Conservation (phyloP, 2,329 filamentous ascomycete species). For the Phialemoniopsis sp. region DNA sequence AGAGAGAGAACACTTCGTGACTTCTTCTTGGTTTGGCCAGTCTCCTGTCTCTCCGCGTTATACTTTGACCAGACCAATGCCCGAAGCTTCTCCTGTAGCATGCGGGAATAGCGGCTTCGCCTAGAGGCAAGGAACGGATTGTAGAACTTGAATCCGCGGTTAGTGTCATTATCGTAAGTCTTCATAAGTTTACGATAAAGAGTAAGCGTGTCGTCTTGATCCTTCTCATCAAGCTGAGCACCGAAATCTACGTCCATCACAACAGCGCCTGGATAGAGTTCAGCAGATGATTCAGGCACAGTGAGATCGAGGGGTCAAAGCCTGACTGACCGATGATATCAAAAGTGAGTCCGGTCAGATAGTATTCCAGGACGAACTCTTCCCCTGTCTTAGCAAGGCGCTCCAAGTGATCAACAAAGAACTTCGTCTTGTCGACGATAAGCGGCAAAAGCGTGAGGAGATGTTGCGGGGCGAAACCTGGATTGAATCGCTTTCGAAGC, state of each 20-base stretch:
- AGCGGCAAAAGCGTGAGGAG: conserved; percentile 28
- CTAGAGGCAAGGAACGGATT: no score
- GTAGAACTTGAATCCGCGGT: not conserved
- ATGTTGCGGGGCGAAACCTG: conserved; percentile 31
- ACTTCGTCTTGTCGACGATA: conserved; percentile 26
- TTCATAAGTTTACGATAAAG: conserved; percentile 19
- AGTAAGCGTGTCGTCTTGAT: conserved; percentile 21
- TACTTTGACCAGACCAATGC: no score
- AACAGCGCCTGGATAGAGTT: conserved; percentile 16
- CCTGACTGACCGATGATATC: conserved; percentile 27
- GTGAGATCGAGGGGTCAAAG: conserved; percentile 12
- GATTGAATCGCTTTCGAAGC: conserved; percentile 28
- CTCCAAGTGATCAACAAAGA: conserved; percentile 24
- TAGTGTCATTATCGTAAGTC: conserved; percentile 15
- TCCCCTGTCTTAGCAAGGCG: conserved; percentile 16
- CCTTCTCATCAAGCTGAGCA: conserved; percentile 20
- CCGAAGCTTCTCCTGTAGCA: not conserved
- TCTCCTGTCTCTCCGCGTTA: not conserved
- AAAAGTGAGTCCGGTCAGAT: conserved; percentile 27
- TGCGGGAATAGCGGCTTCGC: not conserved
- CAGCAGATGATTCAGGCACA: not conserved
- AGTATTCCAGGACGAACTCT: conserved; percentile 19
- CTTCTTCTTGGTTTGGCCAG: conserved; percentile 1
- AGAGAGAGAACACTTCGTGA: conserved; percentile 26
- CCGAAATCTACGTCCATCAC: conserved; percentile 26